Percentiles rank a stretch among this genome's conserved stretches.
These are phyloP conservation scores for Hemisphaericaspora xylanilytica DNA, from an alignment of 1,139 yeast species.

Conservation along the genomic window DNA sequence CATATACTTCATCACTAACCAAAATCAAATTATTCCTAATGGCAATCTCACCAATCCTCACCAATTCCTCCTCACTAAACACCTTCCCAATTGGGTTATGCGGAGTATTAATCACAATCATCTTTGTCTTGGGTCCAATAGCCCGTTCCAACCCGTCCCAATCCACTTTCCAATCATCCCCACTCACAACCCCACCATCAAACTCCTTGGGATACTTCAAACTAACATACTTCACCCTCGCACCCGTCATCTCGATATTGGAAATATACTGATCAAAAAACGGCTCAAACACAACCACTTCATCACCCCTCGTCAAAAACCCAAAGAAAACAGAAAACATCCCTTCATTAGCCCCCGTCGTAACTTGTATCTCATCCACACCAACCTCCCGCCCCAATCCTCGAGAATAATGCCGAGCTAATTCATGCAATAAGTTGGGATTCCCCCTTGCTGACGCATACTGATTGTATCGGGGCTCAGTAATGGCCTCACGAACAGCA, in stretches of 20 bases:
- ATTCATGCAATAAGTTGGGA: slow-evolving; percentile 65
- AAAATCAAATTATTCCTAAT: slow-evolving; percentile 78
- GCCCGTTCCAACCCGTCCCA: slow-evolving; percentile 71
- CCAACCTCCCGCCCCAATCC: slow-evolving; percentile 60
- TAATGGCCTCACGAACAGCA: slow-evolving; percentile 78
- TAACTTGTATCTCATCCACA: slow-evolving; percentile 68
- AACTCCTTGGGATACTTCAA: slow-evolving; percentile 81
- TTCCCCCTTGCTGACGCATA: slow-evolving; percentile 92
- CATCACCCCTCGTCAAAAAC: slow-evolving; percentile 83
- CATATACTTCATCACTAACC: slow-evolving; percentile 93
- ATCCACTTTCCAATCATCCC: slow-evolving; percentile 85
- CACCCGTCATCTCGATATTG: slow-evolving; percentile 91
- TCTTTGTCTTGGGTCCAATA: slow-evolving; percentile 71
- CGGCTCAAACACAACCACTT: slow-evolving; percentile 96
- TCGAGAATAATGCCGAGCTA: slow-evolving; percentile 69
- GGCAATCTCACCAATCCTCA: slow-evolving; percentile 73
- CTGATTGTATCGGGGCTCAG: slow-evolving; percentile 74
- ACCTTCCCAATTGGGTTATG: slow-evolving; percentile 96
- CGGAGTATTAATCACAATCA: slow-evolving; percentile 87
- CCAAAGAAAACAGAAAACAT: slow-evolving; percentile 84
- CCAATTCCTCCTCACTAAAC: slow-evolving; percentile 70
- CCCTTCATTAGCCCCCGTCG: slow-evolving; percentile 98
- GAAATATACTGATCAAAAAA: slow-evolving; percentile 95
- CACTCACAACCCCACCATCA: slow-evolving; percentile 60
- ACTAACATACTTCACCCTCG: slow-evolving; percentile 81